Evolutionary conservation across 1,139 yeast genomes (phyloP).

Genomic region (Diutina neorugosa): DNA sequence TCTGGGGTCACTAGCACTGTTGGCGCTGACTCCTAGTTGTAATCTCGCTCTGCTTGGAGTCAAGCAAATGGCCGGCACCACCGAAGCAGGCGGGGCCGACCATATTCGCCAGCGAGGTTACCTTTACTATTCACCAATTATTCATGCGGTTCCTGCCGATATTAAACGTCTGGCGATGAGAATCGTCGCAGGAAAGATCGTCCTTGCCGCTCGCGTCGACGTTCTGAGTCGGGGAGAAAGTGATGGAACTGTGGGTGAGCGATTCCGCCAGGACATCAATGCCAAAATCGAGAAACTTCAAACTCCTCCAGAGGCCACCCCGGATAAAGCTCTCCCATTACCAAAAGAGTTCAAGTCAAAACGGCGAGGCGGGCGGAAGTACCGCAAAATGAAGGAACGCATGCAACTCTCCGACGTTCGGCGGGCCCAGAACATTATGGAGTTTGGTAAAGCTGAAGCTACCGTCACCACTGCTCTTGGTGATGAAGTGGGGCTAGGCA

Average conservation of each 20-base stretch:
- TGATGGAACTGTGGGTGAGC: conserved; percentile 45
- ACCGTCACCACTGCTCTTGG: conserved; percentile 55
- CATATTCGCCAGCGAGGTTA: conserved; percentile 57
- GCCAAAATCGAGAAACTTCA: conserved; percentile 58
- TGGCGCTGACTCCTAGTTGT: conserved; percentile 70
- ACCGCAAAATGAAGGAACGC: conserved; percentile 70
- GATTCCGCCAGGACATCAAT: conserved; percentile 48
- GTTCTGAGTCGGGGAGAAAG: conserved; percentile 23
- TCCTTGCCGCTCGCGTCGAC: conserved; percentile 81
- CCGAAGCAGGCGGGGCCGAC: conserved; percentile 10
- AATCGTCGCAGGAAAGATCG: conserved; percentile 66
- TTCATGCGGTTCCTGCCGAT: conserved; percentile 45
- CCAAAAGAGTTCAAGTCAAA: conserved; percentile 73
- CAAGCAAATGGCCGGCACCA: conserved; percentile 33
- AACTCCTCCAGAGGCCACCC: conserved; percentile 64
- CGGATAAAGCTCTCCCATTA: conserved; percentile 67
- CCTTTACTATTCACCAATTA: conserved; percentile 39
- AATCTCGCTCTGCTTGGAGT: conserved; percentile 75
- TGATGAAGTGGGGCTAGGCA: conserved; percentile 74
- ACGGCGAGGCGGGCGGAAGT: conserved; percentile 76
- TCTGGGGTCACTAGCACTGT: conserved; percentile 58
- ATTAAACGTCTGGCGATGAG: conserved; percentile 62
- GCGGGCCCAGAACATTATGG: conserved; percentile 75
- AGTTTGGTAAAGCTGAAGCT: conserved; percentile 66
- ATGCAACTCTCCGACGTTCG: conserved; percentile 73